Percentiles rank a stretch among this genome's conserved stretches.
phyloP scores from a whole-genome alignment of 1,139 yeast species.

The Barnettozyma hawaiiensis region DNA sequence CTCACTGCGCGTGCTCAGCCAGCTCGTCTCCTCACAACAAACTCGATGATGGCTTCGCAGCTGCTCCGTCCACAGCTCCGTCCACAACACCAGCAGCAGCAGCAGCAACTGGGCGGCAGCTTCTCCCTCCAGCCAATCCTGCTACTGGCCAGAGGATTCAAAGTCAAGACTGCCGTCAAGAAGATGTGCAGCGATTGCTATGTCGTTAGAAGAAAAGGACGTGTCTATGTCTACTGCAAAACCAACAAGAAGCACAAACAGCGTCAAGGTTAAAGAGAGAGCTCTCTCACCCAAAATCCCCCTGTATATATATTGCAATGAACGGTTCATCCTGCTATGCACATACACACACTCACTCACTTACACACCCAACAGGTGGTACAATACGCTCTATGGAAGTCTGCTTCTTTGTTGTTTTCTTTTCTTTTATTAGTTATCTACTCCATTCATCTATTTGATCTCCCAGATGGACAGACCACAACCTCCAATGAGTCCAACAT shows the following conservation, averaged over 20 bases:
- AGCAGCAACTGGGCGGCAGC: too few species aligned
- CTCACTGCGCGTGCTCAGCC: slow-evolving; percentile 19
- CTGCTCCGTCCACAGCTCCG: slow-evolving; percentile 1
- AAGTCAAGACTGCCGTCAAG: slow-evolving; percentile 79
- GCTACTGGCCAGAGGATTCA: slow-evolving; percentile 50
- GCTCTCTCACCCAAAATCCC: too few species aligned
- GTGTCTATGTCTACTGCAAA: slow-evolving; percentile 90
- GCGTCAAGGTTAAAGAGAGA: slow-evolving; percentile 79
- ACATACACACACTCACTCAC: too few species aligned
- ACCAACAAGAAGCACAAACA: slow-evolving; percentile 93
- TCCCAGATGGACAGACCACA: slow-evolving; percentile 62
- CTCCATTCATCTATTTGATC: slow-evolving; percentile 11
- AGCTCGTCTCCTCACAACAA: slow-evolving; percentile 13
- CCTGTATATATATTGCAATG: slow-evolving; percentile 2
- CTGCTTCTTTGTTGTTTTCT: too few species aligned
- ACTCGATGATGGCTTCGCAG: slow-evolving; percentile 13
- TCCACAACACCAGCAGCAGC: slow-evolving; percentile 1
- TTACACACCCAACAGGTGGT: neutral
- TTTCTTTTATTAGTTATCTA: neutral
- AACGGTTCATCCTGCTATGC: neutral
- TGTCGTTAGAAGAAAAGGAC: slow-evolving; percentile 85
- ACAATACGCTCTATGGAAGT: neutral
- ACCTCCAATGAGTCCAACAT: slow-evolving; percentile 54
- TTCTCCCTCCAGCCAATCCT: slow-evolving; percentile 24
- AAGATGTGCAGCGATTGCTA: slow-evolving; percentile 91